Percentiles rank a stretch among this genome's conserved stretches.
phyloP scores from a whole-genome alignment of 2,329 filamentous ascomycete genomes.

The Pseudogymnoascus sp. region DNA sequence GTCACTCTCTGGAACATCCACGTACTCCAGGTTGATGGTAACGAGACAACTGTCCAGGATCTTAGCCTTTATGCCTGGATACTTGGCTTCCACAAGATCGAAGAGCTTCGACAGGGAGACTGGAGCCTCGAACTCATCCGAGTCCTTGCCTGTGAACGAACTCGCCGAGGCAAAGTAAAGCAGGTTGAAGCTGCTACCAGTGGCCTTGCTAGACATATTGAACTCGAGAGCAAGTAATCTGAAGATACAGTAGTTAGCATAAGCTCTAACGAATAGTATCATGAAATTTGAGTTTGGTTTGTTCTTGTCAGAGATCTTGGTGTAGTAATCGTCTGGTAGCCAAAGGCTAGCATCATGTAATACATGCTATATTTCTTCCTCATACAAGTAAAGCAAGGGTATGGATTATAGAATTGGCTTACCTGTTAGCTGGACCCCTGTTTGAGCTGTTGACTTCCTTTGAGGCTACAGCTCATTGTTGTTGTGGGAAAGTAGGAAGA shows the following conservation, averaged over 20 bases:
- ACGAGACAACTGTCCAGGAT: constrained; percentile 67
- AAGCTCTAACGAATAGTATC: not conserved
- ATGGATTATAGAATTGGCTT: not conserved
- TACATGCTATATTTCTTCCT: constrained; percentile 36
- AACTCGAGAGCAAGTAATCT: constrained; percentile 11
- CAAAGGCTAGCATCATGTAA: constrained; percentile 38
- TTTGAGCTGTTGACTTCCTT: not conserved
- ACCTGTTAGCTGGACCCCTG: constrained; percentile 3
- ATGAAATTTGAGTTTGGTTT: not conserved
- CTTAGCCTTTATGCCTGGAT: constrained; percentile 60
- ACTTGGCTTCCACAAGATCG: constrained; percentile 56
- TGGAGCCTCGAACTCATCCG: constrained; percentile 60
- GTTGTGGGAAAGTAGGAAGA: constrained; percentile 4
- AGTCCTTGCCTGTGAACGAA: constrained; percentile 60
- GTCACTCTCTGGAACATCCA: constrained; percentile 50
- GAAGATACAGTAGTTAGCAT: constrained; percentile 14
- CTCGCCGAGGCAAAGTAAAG: constrained; percentile 75
- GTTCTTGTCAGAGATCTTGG: constrained; percentile 62
- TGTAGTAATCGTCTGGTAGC: constrained; percentile 48
- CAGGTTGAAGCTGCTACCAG: constrained; percentile 50
- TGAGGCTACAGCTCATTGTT: not conserved
- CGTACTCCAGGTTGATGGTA: constrained; percentile 74
- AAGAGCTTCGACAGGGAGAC: constrained; percentile 57
- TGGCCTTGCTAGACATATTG: constrained; percentile 3
- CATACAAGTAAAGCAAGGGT: constrained; percentile 20